Evolutionary conservation across 73 alveolate species (phyloP), one percentile per base, ranked within the genome.

Genomic region (Paramecium bursaria): DNA sequence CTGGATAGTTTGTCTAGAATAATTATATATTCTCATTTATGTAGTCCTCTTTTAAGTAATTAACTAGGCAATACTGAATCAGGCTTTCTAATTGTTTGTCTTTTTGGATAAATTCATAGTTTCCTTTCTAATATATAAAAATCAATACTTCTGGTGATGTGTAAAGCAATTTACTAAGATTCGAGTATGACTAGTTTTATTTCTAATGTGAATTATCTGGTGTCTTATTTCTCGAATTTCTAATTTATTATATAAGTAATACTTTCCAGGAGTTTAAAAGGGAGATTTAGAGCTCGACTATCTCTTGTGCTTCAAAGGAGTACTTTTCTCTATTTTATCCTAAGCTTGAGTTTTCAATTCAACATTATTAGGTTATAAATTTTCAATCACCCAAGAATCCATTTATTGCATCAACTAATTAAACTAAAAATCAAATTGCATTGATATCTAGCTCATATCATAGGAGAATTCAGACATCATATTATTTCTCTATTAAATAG

Each of bases 151-250:
- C 11, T 0, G 82, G 82, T 17, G 82, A 33, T 5, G 82, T 7
- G 2, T 39, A 9, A n/a, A 67, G 44, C 1, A 67, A 67, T 26
- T 42, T 67, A 7, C 42, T 39, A 0, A 67, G 22, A 17, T 67
- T 30, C 5, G 5, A 39, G 11, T 39, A 5, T 21, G 26, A 25
- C 44, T 67, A 2, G 6, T 67, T 10, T 22, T 67, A 67, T 14
- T 47, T 26, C 1, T 11, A 15, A 1, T 13, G 14, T 25, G n/a
- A 25, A 19, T 42, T 67, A 39, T 67, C 82, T 6, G 82, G 82
- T 35, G 82, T 67, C 19, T 67, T 67, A 42, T 19, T 67, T 39
- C 82, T 67, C 5, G 76, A 14, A 50, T 30, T 57, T 57, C 33
- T 57, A 50, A 57, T 4, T 30, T 57, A 1, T 42, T 50, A 19